Percentiles rank a stretch among this genome's conserved stretches.
Evolutionary conservation across 208 protist genomes (phyloP).

Genomic region (Naegleria lovaniensis): DNA sequence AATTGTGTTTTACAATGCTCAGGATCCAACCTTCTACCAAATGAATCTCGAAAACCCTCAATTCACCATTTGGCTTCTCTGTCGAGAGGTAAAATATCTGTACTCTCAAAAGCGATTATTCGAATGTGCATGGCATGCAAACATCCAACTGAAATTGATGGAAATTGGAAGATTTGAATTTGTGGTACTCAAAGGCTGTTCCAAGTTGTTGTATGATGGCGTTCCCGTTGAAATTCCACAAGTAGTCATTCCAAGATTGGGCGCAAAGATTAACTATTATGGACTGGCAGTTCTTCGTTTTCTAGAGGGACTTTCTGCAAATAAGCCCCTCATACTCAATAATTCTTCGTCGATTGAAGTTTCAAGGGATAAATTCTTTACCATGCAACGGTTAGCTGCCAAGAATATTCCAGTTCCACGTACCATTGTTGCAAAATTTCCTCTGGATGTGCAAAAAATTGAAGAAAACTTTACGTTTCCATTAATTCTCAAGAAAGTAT

Average conservation of each 20-base stretch:
- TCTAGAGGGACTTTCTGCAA: background rate
- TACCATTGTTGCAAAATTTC: slow-evolving; percentile 2
- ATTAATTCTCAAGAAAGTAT: background rate
- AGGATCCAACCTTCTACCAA: no score
- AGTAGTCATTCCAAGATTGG: background rate
- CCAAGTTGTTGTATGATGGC: no score
- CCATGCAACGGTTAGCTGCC: background rate
- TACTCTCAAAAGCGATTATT: no score
- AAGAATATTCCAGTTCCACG: background rate
- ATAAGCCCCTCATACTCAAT: background rate
- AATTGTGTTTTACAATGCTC: no score
- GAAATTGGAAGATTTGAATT: no score
- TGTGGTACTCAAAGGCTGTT: no score
- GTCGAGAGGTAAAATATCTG: no score
- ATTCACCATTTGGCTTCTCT: no score
- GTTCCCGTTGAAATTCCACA: background rate
- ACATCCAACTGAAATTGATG: no score
- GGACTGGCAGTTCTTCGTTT: background rate
- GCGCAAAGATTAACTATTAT: background rate
- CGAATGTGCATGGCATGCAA: no score
- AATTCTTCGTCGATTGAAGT: background rate
- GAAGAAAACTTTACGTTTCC: background rate
- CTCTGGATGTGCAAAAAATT: background rate
- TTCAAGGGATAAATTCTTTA: slow-evolving; percentile 8
- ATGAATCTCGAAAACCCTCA: no score